Conservation (phyloP, 2,329 filamentous ascomycete genomes). For the Fusarium anguioides region DNA sequence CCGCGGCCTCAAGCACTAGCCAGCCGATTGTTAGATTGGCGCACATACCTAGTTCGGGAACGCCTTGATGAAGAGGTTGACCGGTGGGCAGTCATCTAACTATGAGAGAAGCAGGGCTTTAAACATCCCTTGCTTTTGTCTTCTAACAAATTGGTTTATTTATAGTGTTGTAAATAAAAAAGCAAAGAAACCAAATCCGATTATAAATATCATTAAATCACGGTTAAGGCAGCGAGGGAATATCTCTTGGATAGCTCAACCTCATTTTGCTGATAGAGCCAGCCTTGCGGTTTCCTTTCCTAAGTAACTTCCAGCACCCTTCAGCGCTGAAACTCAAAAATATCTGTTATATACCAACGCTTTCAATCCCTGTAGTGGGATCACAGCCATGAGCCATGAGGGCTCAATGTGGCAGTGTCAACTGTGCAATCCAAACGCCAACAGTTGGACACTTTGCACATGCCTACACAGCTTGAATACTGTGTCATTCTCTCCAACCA, state of each 20-base stretch:
- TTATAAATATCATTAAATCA: no score
- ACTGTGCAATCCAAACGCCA: not conserved
- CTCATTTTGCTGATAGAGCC: not conserved
- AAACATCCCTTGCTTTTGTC: no score
- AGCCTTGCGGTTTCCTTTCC: not conserved
- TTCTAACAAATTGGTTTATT: no score
- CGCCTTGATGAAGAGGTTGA: no score
- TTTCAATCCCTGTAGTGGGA: not conserved
- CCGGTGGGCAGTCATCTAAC: no score
- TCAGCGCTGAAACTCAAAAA: not conserved
- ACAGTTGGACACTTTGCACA: not conserved
- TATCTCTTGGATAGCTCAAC: not conserved
- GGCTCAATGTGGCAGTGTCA: not conserved
- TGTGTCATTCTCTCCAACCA: not conserved
- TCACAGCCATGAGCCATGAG: not conserved
- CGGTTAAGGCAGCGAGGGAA: not conserved
- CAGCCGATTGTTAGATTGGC: no score
- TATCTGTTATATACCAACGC: not conserved
- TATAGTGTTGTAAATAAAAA: no score
- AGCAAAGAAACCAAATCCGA: no score
- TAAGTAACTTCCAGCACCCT: not conserved
- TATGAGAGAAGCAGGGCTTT: no score
- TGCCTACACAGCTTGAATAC: not conserved
- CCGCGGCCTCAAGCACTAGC: no score
- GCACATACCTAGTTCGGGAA: no score